Evolutionary conservation across 2,329 filamentous ascomycete species (phyloP), one percentile per base, ranked within the genome.

Genomic region (Phyllosticta capitalensis): DNA sequence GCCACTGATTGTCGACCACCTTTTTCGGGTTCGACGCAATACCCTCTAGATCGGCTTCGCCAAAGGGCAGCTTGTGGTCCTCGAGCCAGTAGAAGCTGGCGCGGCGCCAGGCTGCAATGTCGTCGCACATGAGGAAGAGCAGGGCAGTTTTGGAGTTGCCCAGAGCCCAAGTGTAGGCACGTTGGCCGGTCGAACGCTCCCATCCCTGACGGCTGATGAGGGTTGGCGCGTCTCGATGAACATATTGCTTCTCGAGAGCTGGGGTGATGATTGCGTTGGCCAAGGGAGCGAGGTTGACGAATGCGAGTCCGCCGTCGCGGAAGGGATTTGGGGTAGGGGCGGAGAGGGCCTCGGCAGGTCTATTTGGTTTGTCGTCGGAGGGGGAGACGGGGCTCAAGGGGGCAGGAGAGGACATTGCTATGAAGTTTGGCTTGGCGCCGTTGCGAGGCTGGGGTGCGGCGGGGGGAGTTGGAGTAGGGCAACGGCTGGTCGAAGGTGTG

Each of bases 1-100:
- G 69, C 73, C 73, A 75, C 55, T 75, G 73, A 58, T 71, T 69
- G 14, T 71, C 68, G n/a, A 74, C 67, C 5, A 73, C 67, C 54
- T 68, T 70, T n/a, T 66, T 67, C 20, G 72, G 67, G 61, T 74
- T 67, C 24, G 67, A 65, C 17, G 73, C 72, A 45, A 75, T 74
- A 5, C 71, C 69, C 49, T 71, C 68, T 0, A 75, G 65, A 21
- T 69, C 67, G 5, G 69, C 70, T 58, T 74, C 72, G 1, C 67
- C 63, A 50, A 72, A 74, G 1, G 73, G 73, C 24, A 74, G 57
- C 48, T 69, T 71, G 49, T 69, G 69, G 48, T 75, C 73, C 57
- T 68, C 64, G 17, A 75, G 67, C 59, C 59, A 56, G 38, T 72
- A 70, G 50, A 71, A 74, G 2, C 67, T 69, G 21, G 71, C 71